phyloP scores from a whole-genome alignment of 1,284 basidiomycete species.

The Boletellus deceptivus region DNA sequence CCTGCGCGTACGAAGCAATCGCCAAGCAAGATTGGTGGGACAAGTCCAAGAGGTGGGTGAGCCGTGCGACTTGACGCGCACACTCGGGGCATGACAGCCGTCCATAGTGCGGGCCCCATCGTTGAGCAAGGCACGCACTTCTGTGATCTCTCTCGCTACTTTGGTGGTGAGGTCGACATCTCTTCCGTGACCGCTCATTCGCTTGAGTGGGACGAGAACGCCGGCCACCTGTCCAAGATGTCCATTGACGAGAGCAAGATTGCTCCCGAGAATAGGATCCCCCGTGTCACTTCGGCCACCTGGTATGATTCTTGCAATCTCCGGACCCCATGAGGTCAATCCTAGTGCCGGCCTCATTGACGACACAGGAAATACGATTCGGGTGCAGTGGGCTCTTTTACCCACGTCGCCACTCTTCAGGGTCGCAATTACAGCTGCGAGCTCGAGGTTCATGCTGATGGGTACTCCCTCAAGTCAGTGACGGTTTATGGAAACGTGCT shows the following conservation, averaged over 20 bases:
- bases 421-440: slow-evolving; percentile 92
- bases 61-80: background rate
- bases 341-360: slow-evolving; percentile 15
- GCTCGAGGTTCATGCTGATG: slow-evolving; percentile 89
- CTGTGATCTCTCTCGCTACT: slow-evolving; percentile 92
- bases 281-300: slow-evolving; percentile 75
- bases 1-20: slow-evolving; percentile 89
- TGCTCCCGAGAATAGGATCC: slow-evolving; percentile 74
- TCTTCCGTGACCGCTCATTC: slow-evolving; percentile 82
- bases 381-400: slow-evolving; percentile 89
- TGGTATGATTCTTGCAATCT: slow-evolving; percentile 49
- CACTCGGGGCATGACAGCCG: slow-evolving; percentile 1
- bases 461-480: slow-evolving; percentile 72
- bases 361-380: slow-evolving; percentile 81
- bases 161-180: slow-evolving; percentile 95
- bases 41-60: slow-evolving; percentile 82
- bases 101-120: slow-evolving; percentile 77
- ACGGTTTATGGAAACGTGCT: slow-evolving; percentile 6
- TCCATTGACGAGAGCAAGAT: slow-evolving; percentile 80
- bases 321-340: slow-evolving; percentile 18
- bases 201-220: slow-evolving; percentile 88
- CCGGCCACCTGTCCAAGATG: slow-evolving; percentile 83
- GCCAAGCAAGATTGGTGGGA: slow-evolving; percentile 98
- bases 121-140: slow-evolving; percentile 97
- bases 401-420: slow-evolving; percentile 85